A percentile compares a stretch with the other conserved stretches of the same genome.
Evolutionary conservation across 2,329 filamentous ascomycete genomes (phyloP).

Genomic region (Lachnum nothofagi): DNA sequence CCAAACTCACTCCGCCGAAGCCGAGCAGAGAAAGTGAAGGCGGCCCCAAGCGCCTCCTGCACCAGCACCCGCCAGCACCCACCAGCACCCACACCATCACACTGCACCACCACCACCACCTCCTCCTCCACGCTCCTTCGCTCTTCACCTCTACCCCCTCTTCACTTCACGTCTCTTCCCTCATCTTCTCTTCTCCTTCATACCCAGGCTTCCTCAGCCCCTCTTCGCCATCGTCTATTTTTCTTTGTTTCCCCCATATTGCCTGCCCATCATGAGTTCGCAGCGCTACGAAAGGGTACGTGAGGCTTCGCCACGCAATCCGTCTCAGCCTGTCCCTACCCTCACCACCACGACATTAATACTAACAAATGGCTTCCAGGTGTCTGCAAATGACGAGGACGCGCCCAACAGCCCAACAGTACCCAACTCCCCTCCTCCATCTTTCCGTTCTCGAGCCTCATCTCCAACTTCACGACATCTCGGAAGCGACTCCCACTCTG

Average conservation of each 20-base stretch:
- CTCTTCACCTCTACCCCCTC: background rate
- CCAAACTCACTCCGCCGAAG: no score
- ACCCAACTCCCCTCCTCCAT: slow-evolving; percentile 61
- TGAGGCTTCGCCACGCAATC: slow-evolving; percentile 23
- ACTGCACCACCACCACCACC: background rate
- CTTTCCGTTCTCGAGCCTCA: slow-evolving; percentile 80
- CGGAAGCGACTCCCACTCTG: slow-evolving; percentile 29
- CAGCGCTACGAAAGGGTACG: slow-evolving; percentile 53
- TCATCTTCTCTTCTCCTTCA: slow-evolving; percentile 16
- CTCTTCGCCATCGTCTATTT: slow-evolving; percentile 8
- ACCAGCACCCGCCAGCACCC: background rate
- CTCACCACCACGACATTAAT: slow-evolving; percentile 3
- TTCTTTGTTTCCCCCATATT: slow-evolving; percentile 23
- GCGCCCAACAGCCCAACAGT: slow-evolving; percentile 33
- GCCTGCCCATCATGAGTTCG: slow-evolving; percentile 28
- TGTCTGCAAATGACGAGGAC: slow-evolving; percentile 55
- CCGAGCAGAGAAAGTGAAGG: no score
- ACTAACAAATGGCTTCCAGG: slow-evolving; percentile 36
- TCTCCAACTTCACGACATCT: slow-evolving; percentile 51
- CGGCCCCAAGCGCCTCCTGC: background rate
- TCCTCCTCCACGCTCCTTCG: no score
- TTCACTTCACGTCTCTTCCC: slow-evolving; percentile 8
- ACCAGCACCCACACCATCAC: no score
- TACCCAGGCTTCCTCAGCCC: slow-evolving; percentile 17
- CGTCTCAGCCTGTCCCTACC: slow-evolving; percentile 1